These are phyloP conservation scores for Penicillium herquei DNA, from an alignment of 495 filamentous ascomycete species.

Conservation along the genomic window DNA sequence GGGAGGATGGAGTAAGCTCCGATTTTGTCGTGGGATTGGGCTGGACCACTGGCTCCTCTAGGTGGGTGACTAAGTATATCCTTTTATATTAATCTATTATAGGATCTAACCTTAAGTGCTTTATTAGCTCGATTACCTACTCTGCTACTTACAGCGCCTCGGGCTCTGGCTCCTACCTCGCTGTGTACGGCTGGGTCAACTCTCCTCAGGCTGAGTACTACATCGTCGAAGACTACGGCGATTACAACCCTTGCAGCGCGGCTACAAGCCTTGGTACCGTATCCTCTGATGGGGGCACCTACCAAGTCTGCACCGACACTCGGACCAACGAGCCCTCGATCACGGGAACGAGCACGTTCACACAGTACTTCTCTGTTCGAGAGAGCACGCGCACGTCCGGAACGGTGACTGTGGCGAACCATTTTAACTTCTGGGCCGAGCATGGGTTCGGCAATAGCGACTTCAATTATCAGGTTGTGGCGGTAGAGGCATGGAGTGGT, in stretches of 20 bases:
- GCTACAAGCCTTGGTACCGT: constrained; percentile 15
- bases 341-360: constrained; percentile 18
- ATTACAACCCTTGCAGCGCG: constrained; percentile 16
- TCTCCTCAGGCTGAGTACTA: constrained; percentile 16
- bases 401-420: constrained; percentile 16
- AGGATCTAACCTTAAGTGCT: constrained; percentile 13
- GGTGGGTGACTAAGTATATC: constrained; percentile 8
- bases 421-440: constrained; percentile 18
- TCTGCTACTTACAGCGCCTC: constrained; percentile 10
- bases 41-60: constrained; percentile 11
- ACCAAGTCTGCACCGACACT: constrained; percentile 16
- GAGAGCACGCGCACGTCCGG: constrained; percentile 12
- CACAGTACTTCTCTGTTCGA: constrained; percentile 17
- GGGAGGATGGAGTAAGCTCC: constrained; percentile 11
- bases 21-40: constrained; percentile 16
- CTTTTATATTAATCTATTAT: constrained; percentile 1
- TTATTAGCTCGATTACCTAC: constrained; percentile 12
- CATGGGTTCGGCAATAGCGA: constrained; percentile 12
- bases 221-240: constrained; percentile 12
- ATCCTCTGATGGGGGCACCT: constrained; percentile 15
- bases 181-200: constrained; percentile 17
- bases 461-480: constrained; percentile 11
- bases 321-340: constrained; percentile 13
- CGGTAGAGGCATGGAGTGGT: constrained; percentile 12
- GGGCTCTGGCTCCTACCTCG: constrained; percentile 13